Percentiles rank a stretch among this genome's conserved stretches.
phyloP scores from a whole-genome alignment of 2,329 filamentous ascomycete genomes.

The Karstenula rhodostoma region DNA sequence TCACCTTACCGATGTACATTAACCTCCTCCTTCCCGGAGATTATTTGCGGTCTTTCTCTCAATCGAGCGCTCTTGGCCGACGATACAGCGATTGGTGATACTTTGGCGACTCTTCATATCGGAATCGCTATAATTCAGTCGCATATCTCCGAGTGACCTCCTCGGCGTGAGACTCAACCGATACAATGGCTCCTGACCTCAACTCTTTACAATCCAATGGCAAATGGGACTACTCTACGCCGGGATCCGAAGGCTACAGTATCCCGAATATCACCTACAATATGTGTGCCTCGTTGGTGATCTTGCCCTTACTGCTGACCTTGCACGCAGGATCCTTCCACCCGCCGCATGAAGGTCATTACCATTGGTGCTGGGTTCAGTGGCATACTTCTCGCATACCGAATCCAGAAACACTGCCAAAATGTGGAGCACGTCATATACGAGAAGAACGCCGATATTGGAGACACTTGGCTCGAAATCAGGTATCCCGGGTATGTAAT shows the following conservation, averaged over 20 bases:
- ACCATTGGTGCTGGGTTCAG: not conserved
- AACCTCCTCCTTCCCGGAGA: too few relatives aligned
- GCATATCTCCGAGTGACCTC: too few relatives aligned
- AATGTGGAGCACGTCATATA: slow-evolving; percentile 32
- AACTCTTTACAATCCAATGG: slow-evolving; percentile 48
- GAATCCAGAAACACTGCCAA: not conserved
- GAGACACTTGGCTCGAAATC: slow-evolving; percentile 51
- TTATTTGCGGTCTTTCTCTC: too few relatives aligned
- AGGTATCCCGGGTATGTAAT: slow-evolving; percentile 22
- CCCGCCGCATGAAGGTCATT: not conserved
- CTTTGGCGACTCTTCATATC: too few relatives aligned
- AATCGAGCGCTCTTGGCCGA: too few relatives aligned
- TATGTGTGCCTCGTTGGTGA: too few relatives aligned
- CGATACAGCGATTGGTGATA: too few relatives aligned
- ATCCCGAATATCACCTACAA: not conserved
- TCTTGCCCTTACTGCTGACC: too few relatives aligned
- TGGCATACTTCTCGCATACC: not conserved
- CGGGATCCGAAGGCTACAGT: slow-evolving; percentile 53
- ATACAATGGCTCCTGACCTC: slow-evolving; percentile 53
- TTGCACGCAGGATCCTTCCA: not conserved
- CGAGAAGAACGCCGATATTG: slow-evolving; percentile 48
- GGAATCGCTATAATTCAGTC: too few relatives aligned
- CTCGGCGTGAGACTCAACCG: too few relatives aligned
- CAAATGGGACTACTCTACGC: slow-evolving; percentile 54
- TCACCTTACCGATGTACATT: too few relatives aligned